Evolutionary conservation across 208 protist species (phyloP), one percentile per base, ranked within the genome.

Genomic region (Leishmania major): DNA sequence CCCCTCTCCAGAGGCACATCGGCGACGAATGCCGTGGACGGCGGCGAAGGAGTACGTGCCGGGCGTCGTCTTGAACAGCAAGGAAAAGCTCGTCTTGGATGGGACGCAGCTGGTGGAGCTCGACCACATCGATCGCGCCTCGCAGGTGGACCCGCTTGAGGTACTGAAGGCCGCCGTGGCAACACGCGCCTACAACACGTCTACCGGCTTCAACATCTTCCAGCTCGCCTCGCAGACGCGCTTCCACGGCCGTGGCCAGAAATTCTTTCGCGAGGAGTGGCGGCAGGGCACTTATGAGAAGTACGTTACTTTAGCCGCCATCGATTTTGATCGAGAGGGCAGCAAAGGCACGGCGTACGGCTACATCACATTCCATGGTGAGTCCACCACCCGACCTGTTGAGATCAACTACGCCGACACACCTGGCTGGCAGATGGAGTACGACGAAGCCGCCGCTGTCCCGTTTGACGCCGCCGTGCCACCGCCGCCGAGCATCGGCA

Each of bases 321-420:
- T 97, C 67, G 92, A 97, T 60, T 95, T 96, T 81, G 82, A 90
- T 47, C 88, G 93, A 11, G 91, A 96, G 72, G 92, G 92, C 47
- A 93, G 84, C 82, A 90, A 90, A 64, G 95, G 95, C 77, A 93
- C 86, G 40, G 95, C 92, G 51, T 96, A 95, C 78, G 95, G 95
- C 8, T 97, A 97, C 87, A 82, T 97, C 31, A 96, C 95, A 45
- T 97, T 97, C 75, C 95, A 97, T 82, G 95, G 95, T 15, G 95
- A 97, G 83, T 91, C 87, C 8, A 96, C 95, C 7, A 88, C 89
- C 43, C 86, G 92, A 17, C 95, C 95, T 40, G 90, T 97, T 31
- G 79, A 90, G 59, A 96, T 97, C 55, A 85, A 89, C 74, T 84
- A 90, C 78, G 92, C 92, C 8, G 92, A 95, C 71, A 87, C 90